Conservation (phyloP, 176 grass and related monocot genomes). For the Rhynchospora pubera region DNA sequence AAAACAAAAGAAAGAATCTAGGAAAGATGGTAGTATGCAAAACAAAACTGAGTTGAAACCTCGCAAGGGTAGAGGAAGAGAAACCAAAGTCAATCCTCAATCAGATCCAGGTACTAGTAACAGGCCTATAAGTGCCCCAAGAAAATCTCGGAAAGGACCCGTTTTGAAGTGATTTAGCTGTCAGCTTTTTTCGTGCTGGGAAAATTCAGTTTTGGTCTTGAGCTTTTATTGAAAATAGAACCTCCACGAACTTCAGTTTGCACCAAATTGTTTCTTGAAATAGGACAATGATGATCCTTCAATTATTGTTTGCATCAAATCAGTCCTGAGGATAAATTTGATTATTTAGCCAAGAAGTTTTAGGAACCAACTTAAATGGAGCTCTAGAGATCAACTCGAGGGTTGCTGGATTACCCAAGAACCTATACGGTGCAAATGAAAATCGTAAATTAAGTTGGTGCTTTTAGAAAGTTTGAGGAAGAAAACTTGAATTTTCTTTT, state of each 20-base stretch:
- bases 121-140: background rate
- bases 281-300: background rate
- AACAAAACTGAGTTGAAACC: background rate
- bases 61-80: conserved; percentile 12
- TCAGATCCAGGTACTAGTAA: conserved; percentile 8
- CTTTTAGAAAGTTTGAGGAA: conserved; percentile 6
- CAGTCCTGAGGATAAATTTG: background rate
- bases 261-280: background rate
- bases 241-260: background rate
- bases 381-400: background rate
- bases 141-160: conserved; percentile 14
- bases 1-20: conserved; percentile 1
- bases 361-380: background rate
- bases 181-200: background rate
- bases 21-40: background rate
- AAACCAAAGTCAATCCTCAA: background rate
- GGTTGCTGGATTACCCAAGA: background rate
- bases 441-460: background rate
- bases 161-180: background rate
- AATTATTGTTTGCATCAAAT: background rate
- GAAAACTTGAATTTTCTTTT: background rate
- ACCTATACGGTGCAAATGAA: background rate
- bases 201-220: background rate
- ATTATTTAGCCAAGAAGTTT: background rate
- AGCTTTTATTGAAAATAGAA: background rate